A percentile compares a stretch with the other conserved stretches of the same genome.
Evolutionary conservation across 2,329 filamentous ascomycete genomes (phyloP).

Genomic region (Calonectria pteridis): DNA sequence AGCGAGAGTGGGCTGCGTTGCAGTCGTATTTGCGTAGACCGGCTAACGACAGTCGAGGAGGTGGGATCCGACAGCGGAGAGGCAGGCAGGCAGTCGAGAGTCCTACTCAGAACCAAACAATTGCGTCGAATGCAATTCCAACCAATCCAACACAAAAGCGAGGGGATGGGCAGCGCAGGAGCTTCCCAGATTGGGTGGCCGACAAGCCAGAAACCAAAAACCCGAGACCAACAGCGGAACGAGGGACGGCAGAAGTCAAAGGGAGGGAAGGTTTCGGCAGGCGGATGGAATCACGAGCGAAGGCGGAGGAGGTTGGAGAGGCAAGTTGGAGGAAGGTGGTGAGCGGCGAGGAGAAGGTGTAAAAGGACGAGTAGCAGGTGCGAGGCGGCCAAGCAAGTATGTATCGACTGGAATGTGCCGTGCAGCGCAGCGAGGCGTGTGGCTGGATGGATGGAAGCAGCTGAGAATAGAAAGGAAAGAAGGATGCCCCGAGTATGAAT

Average conservation of each 20-base stretch:
- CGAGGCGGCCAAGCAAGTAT: constrained; percentile 8
- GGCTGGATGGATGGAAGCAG: constrained; percentile 18
- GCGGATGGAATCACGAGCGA: constrained; percentile 11
- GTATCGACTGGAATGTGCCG: constrained; percentile 22
- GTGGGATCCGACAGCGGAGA: constrained; percentile 10
- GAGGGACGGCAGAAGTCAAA: constrained; percentile 26
- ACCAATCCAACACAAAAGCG: constrained; percentile 20
- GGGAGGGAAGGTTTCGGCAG: constrained; percentile 32
- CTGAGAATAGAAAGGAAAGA: constrained; percentile 17
- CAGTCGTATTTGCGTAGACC: constrained; percentile 19
- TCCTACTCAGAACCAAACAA: constrained; percentile 1
- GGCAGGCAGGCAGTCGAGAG: not conserved
- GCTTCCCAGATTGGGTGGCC: constrained; percentile 20
- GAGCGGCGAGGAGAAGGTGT: constrained; percentile 26
- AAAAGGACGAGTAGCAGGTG: constrained; percentile 19
- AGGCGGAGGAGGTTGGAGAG: constrained; percentile 29
- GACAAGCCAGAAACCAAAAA: constrained; percentile 30
- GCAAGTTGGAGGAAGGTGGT: constrained; percentile 31
- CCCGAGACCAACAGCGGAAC: constrained; percentile 26
- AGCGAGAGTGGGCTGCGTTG: constrained; percentile 14
- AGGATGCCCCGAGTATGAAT: constrained; percentile 23
- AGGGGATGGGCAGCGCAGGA: constrained; percentile 18
- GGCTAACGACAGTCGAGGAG: constrained; percentile 16
- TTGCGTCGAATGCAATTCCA: constrained; percentile 15
- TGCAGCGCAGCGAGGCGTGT: constrained; percentile 11